Evolutionary conservation across 1,284 basidiomycete species (phyloP).

Genomic region (Tilletia horrida): DNA sequence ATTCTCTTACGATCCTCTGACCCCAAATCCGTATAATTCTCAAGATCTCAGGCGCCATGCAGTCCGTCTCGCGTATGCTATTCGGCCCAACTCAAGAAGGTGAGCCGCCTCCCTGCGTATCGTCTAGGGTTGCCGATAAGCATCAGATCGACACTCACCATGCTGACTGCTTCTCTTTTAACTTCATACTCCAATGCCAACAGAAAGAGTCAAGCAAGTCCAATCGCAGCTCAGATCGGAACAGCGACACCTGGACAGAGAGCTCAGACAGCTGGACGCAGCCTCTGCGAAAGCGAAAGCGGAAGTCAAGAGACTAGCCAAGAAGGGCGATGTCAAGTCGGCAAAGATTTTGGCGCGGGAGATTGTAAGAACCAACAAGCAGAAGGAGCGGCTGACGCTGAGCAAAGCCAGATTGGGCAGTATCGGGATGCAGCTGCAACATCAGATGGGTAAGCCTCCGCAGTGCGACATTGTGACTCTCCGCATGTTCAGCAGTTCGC

Average conservation of each 20-base stretch:
- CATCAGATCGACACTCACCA: constrained; percentile 19
- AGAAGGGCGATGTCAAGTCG: constrained; percentile 86
- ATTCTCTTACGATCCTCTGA: too few relatives aligned
- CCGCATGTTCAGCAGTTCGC: background rate
- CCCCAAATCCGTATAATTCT: too few relatives aligned
- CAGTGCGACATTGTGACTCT: background rate
- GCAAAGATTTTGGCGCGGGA: constrained; percentile 87
- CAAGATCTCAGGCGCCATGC: constrained; percentile 61
- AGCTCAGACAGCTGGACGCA: constrained; percentile 68
- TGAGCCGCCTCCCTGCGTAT: constrained; percentile 8
- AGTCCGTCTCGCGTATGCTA: constrained; percentile 78
- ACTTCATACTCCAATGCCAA: background rate
- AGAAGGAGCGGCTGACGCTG: constrained; percentile 85
- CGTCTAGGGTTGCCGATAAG: constrained; percentile 28
- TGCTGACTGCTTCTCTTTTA: constrained; percentile 13
- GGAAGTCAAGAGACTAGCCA: constrained; percentile 83
- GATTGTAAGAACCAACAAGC: constrained; percentile 90
- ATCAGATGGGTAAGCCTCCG: constrained; percentile 76
- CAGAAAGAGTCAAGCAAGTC: constrained; percentile 44
- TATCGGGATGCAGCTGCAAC: constrained; percentile 82
- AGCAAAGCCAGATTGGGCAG: constrained; percentile 90
- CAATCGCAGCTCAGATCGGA: constrained; percentile 48
- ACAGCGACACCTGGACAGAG: constrained; percentile 46
- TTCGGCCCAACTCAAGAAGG: constrained; percentile 93
- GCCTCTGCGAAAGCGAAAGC: constrained; percentile 76